These are phyloP conservation scores for Phialophora macrospora DNA, from an alignment of 2,329 filamentous ascomycete species.

Conservation along the genomic window DNA sequence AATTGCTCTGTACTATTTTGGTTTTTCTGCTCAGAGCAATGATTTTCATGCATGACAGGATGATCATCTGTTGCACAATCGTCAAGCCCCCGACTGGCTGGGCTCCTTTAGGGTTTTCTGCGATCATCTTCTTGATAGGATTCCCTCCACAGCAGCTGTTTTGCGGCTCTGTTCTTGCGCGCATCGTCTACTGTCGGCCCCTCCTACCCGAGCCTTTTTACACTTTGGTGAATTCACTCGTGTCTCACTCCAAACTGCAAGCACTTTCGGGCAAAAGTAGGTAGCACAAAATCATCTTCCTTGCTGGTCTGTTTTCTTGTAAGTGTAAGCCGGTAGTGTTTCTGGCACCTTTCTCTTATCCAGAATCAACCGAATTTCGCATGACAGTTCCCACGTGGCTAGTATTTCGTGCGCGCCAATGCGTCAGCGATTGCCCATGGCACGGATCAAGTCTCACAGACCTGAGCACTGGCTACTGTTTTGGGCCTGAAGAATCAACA, in stretches of 20 bases:
- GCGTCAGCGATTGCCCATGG: background rate
- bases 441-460: background rate
- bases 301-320: background rate
- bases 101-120: background rate
- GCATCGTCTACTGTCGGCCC: background rate
- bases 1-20: background rate
- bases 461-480: background rate
- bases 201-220: background rate
- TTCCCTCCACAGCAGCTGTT: background rate
- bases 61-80: background rate
- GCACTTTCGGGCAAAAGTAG: background rate
- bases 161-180: background rate
- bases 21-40: slow-evolving; percentile 1
- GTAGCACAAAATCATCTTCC: background rate
- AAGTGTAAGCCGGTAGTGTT: background rate
- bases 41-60: background rate
- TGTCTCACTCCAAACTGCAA: background rate
- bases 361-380: background rate
- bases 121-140: background rate
- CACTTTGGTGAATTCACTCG: background rate
- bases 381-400: background rate
- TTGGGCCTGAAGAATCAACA: background rate
- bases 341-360: background rate
- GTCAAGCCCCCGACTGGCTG: background rate
- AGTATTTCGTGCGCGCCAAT: background rate